Evolutionary conservation across 495 filamentous ascomycete genomes (phyloP).

Genomic region (Penicillium crystallinum): DNA sequence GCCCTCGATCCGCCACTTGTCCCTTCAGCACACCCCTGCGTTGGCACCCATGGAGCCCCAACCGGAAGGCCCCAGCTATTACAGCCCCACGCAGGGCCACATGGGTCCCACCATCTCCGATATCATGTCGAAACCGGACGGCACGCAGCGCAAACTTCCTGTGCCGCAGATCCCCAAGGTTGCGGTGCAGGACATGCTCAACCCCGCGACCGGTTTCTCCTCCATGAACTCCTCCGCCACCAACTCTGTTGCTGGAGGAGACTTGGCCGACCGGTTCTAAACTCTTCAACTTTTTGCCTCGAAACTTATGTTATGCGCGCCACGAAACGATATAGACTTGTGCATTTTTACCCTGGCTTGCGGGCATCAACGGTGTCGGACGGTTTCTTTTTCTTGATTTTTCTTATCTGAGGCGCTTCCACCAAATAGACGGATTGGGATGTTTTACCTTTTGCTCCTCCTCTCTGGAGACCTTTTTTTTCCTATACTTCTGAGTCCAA

Average conservation of each 20-base stretch:
- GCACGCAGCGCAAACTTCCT: slow-evolving; percentile 87
- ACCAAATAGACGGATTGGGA: slow-evolving; percentile 33
- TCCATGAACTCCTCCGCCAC: slow-evolving; percentile 50
- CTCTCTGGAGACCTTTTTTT: slow-evolving; percentile 2
- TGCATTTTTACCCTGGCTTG: slow-evolving; percentile 35
- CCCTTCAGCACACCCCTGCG: slow-evolving; percentile 81
- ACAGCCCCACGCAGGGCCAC: slow-evolving; percentile 46
- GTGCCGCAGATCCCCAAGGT: slow-evolving; percentile 86
- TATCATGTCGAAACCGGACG: slow-evolving; percentile 84
- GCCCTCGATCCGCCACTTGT: slow-evolving; percentile 83
- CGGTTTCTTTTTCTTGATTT: slow-evolving; percentile 17
- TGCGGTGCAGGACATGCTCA: slow-evolving; percentile 80
- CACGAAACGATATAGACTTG: slow-evolving; percentile 46
- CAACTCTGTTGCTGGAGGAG: slow-evolving; percentile 43
- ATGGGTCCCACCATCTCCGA: slow-evolving; percentile 79
- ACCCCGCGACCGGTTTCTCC: slow-evolving; percentile 55
- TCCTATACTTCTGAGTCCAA: slow-evolving; percentile 12
- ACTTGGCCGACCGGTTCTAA: slow-evolving; percentile 39
- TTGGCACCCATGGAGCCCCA: slow-evolving; percentile 88
- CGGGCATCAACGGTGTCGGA: slow-evolving; percentile 33
- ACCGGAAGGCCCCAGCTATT: slow-evolving; percentile 51
- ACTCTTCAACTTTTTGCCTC: slow-evolving; percentile 11
- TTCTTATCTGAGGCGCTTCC: slow-evolving; percentile 30
- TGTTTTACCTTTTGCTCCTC: slow-evolving; percentile 15
- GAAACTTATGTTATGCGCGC: slow-evolving; percentile 30